These are phyloP conservation scores for Scleroderma citrinum DNA, from an alignment of 768 basidiomycete genomes.

Conservation along the genomic window DNA sequence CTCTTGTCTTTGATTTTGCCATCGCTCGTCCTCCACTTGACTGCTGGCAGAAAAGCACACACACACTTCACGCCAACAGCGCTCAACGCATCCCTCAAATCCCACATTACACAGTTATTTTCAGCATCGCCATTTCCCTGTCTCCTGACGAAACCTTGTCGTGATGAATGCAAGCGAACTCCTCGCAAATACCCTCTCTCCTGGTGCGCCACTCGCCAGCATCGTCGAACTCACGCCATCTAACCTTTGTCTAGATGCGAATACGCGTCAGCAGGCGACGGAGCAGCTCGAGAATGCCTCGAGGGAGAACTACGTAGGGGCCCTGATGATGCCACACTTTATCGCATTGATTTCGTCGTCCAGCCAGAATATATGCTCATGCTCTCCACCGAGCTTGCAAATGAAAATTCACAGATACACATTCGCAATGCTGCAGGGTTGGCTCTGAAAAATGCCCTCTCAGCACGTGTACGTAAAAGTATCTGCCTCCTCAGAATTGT, in stretches of 20 bases:
- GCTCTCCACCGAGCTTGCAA: constrained; percentile 78
- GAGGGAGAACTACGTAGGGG: constrained; percentile 82
- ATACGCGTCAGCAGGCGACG: constrained; percentile 88
- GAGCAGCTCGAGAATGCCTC: constrained; percentile 83
- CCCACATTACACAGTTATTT: not conserved
- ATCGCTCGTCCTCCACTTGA: constrained; percentile 21
- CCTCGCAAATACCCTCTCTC: constrained; percentile 87
- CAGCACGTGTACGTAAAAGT: constrained; percentile 69
- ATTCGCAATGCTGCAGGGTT: constrained; percentile 94
- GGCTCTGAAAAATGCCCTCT: constrained; percentile 92
- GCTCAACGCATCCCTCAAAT: not conserved
- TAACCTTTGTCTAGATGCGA: constrained; percentile 54
- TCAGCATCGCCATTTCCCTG: not conserved
- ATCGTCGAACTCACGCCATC: constrained; percentile 28
- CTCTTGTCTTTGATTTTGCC: constrained; percentile 7
- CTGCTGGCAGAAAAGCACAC: not conserved
- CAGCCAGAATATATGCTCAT: constrained; percentile 92
- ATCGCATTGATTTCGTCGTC: constrained; percentile 14
- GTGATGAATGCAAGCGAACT: constrained; percentile 90
- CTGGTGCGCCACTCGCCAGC: constrained; percentile 51
- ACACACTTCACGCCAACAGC: not conserved
- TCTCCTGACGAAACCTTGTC: constrained; percentile 17
- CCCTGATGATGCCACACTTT: constrained; percentile 1
- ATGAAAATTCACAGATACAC: constrained; percentile 63
- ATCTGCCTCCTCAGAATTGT: constrained; percentile 11